Conservation (phyloP, 768 basidiomycete genomes). For the Termitomyces titanicus region DNA sequence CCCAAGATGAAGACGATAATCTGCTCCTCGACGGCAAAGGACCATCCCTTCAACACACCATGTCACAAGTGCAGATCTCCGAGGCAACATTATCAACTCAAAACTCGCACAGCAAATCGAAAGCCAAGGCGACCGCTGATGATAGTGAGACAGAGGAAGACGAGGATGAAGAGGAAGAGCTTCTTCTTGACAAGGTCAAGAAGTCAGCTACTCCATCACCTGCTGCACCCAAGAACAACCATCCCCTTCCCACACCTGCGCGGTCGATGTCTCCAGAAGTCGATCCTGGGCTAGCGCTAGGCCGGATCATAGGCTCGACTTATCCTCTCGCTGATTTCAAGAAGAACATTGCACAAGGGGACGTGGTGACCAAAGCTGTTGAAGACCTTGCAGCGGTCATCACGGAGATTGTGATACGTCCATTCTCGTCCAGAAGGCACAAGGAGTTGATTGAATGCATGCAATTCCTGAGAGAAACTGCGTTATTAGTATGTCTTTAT, state of each 20-base stretch:
- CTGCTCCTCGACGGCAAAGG: constrained; percentile 52
- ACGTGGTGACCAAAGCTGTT: constrained; percentile 82
- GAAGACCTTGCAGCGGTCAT: constrained; percentile 75
- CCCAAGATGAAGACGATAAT: constrained; percentile 57
- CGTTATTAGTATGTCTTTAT: constrained; percentile 47
- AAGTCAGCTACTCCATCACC: constrained; percentile 19
- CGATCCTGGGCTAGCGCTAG: constrained; percentile 55
- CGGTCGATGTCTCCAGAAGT: constrained; percentile 40
- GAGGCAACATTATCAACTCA: constrained; percentile 11
- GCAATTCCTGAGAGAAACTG: constrained; percentile 59
- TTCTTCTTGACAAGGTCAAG: constrained; percentile 21
- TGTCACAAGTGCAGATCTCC: constrained; percentile 15
- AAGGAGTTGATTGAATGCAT: constrained; percentile 75
- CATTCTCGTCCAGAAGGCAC: constrained; percentile 66
- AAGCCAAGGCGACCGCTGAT: constrained; percentile 25
- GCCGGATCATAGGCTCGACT: constrained; percentile 72
- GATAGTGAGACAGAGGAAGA: constrained; percentile 56
- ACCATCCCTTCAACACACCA: constrained; percentile 14
- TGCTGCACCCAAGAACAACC: constrained; percentile 8
- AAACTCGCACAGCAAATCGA: constrained; percentile 17
- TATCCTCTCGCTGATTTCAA: constrained; percentile 77
- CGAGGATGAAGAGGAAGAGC: constrained; percentile 29
- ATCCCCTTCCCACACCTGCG: constrained; percentile 50
- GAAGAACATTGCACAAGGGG: constrained; percentile 65
- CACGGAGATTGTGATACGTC: constrained; percentile 61